Evolutionary conservation across 148 eudicot genomes (phyloP).

Genomic region (Heliosperma pusillum): DNA sequence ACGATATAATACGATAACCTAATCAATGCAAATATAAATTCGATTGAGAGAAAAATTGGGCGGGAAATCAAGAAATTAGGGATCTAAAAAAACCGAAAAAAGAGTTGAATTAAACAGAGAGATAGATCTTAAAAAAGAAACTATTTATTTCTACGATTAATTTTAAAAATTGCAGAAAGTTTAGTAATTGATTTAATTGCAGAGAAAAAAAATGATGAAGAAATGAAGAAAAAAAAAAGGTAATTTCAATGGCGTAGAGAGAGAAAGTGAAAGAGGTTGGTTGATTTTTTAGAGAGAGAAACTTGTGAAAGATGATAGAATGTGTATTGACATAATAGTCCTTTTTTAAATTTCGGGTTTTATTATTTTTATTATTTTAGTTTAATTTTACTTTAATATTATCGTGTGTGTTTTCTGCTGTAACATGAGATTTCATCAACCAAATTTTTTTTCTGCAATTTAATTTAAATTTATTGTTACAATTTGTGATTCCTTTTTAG

Average conservation of each 20-base stretch:
- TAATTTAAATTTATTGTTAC: too few species aligned
- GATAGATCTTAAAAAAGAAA: neutral
- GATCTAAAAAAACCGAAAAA: neutral
- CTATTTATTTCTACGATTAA: neutral
- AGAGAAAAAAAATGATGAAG: neutral
- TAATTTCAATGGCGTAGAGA: constrained; percentile 15
- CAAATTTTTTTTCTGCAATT: too few species aligned
- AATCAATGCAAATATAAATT: neutral
- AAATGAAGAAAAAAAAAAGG: neutral
- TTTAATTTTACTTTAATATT: too few species aligned
- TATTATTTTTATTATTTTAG: too few species aligned
- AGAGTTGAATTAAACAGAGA: constrained; percentile 25
- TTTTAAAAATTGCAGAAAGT: neutral
- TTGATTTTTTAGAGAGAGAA: constrained; percentile 19
- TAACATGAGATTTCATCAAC: too few species aligned
- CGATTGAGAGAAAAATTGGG: constrained; percentile 18
- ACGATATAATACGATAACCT: neutral
- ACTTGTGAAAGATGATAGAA: constrained; percentile 10
- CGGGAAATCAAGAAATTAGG: constrained; percentile 32
- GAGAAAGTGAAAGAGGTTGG: constrained; percentile 12
- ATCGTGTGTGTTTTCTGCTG: too few species aligned
- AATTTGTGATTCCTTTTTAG: neutral
- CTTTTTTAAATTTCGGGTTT: too few species aligned
- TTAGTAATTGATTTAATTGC: neutral
- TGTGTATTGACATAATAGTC: constrained; percentile 31